Evolutionary conservation across 805 yeast species (phyloP), one percentile per base, ranked within the genome.

Genomic region (Hanseniaspora nectarophila): DNA sequence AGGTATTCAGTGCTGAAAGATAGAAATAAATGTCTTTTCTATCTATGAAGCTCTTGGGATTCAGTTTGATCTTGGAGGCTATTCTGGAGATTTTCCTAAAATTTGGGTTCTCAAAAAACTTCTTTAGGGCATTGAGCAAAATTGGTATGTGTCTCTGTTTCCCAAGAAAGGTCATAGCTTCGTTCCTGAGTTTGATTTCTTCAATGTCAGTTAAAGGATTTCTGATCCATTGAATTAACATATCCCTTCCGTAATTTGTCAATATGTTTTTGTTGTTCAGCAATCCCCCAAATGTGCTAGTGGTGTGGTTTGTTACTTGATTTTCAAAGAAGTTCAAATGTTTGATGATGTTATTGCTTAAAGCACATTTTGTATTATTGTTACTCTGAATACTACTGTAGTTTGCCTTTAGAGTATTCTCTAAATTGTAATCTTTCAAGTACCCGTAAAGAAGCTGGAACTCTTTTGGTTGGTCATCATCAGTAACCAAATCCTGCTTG

Each of bases 281-380:
- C 55, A 92, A 58, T 2, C 86, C 69, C 88, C 94, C 85, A 15
- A 85, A 67, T 0, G 95, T 78, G 0, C 97, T 97, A 31, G 71
- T 66, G 8, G 69, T 70, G 20, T 21, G 20, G 56, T 79, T 79
- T 0, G 92, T 78, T 3, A 49, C 29, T 3, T 73, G 67, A 59
- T 85, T 85, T 20, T 70, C 68, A 59, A 85, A 86, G 1, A 92
- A 74, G 60, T 92, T 97, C 20, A 92, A 67, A 40, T 84, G 79
- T 31, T 73, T 72, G 4, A 92, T 58, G 0, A 95, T 80, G 58
- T 76, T 79, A 1, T 23, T 23, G n/a, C 29, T 34, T 18, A 49
- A 8, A n/a, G 2, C 12, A 82, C 75, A 51, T 82, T 28, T 28
- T 28, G 81, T 13, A 80, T 64, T 69, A 79, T 68, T 74, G 76